Evolutionary conservation across 1,139 yeast genomes (phyloP).

Genomic region (Pichia sp.): DNA sequence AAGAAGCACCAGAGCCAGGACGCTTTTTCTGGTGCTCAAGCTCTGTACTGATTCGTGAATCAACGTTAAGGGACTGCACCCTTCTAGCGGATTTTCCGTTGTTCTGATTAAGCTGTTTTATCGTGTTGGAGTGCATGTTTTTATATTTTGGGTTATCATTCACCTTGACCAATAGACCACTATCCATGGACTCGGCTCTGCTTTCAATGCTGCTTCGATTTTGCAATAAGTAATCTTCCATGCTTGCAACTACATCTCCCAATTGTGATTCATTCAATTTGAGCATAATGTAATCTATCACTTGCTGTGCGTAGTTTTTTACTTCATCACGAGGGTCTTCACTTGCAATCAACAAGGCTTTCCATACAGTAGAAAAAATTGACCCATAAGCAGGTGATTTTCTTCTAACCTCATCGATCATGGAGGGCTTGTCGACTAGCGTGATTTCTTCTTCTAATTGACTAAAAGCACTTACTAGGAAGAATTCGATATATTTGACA

Average conservation of each 20-base stretch:
- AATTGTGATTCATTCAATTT: conserved; percentile 61
- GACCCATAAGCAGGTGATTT: conserved; percentile 79
- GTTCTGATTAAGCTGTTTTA: background rate
- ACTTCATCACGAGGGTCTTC: conserved; percentile 91
- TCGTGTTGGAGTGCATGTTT: background rate
- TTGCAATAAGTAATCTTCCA: conserved; percentile 59
- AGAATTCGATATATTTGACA: conserved; percentile 63
- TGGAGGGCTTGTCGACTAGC: conserved; percentile 55
- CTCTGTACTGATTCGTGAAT: conserved; percentile 12
- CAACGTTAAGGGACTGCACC: conserved; percentile 25
- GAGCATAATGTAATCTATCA: conserved; percentile 70
- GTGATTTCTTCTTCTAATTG: conserved; percentile 80
- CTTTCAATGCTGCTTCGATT: conserved; percentile 32
- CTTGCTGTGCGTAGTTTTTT: conserved; percentile 63
- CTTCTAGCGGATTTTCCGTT: conserved; percentile 15
- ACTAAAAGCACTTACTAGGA: conserved; percentile 82
- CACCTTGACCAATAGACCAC: background rate
- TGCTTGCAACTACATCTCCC: conserved; percentile 55
- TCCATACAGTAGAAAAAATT: conserved; percentile 85
- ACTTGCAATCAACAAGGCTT: conserved; percentile 69
- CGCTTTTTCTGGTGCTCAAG: conserved; percentile 6
- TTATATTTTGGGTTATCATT: conserved; percentile 3
- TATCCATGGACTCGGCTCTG: conserved; percentile 1
- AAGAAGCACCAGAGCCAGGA: conserved; percentile 32
- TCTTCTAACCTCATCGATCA: conserved; percentile 55